Evolutionary conservation across 2,329 filamentous ascomycete species (phyloP).

Genomic region (Emergomyces pasteurianus): DNA sequence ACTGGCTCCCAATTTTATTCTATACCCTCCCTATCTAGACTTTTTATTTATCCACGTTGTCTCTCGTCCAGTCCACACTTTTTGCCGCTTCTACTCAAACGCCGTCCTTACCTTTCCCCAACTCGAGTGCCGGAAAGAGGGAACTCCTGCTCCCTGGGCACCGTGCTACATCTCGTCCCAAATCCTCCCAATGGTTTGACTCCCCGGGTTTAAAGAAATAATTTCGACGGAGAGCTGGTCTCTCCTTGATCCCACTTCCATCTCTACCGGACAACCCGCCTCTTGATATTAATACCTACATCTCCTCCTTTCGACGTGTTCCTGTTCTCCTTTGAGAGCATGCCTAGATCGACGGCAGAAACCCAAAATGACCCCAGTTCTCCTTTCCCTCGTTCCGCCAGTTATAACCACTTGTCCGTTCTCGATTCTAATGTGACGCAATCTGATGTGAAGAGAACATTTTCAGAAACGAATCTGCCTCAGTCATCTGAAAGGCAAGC

Average conservation of each 20-base stretch:
- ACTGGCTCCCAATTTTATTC: not conserved
- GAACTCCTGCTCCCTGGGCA: not conserved
- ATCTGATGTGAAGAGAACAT: conserved; percentile 36
- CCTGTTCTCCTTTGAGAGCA: conserved; percentile 16
- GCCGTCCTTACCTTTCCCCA: not conserved
- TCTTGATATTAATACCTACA: not conserved
- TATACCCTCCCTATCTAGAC: not conserved
- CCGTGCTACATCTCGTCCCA: not conserved
- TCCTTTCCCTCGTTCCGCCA: conserved; percentile 42
- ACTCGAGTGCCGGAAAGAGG: not conserved
- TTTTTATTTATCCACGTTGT: not conserved
- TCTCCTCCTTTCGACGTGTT: not conserved
- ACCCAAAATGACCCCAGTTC: conserved; percentile 11
- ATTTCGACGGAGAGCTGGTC: conserved; percentile 32
- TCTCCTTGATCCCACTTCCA: conserved; percentile 19
- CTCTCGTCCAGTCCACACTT: not conserved
- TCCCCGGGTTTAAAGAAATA: conserved; percentile 7
- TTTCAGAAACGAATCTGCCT: conserved; percentile 37
- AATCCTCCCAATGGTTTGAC: conserved; percentile 2
- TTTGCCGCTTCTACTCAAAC: not conserved
- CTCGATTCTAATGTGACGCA: conserved; percentile 23
- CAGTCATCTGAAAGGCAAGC: conserved; percentile 25
- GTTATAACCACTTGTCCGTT: conserved; percentile 44
- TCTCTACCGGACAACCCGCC: conserved; percentile 9
- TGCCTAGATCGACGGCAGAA: conserved; percentile 22